A percentile compares a stretch with the other conserved stretches of the same genome.
Conservation (phyloP, 2,329 filamentous ascomycete genomes). For the Herpomyces periplanetae region DNA sequence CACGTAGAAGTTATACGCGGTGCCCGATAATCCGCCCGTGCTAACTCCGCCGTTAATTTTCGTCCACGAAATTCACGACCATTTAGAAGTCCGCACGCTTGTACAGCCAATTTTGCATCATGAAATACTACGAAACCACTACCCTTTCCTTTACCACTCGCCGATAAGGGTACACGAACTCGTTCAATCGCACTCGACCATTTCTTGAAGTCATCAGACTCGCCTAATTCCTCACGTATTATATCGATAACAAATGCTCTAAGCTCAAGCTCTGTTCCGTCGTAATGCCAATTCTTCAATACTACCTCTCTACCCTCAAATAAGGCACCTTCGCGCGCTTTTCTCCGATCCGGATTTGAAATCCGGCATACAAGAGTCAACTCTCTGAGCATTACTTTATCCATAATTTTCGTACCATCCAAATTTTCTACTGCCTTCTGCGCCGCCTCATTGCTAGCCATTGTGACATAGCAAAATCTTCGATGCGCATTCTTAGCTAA, state of each 20-base stretch:
- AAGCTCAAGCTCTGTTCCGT: slow-evolving; percentile 23
- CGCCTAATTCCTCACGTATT: too few species aligned
- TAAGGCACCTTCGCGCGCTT: slow-evolving; percentile 34
- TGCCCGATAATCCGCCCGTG: too few species aligned
- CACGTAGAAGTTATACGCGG: too few species aligned
- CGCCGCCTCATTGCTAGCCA: slow-evolving; percentile 24
- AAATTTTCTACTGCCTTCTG: slow-evolving; percentile 24
- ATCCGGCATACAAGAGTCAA: slow-evolving; percentile 36
- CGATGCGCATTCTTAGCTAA: slow-evolving; percentile 57
- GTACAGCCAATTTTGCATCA: too few species aligned
- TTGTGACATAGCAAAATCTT: slow-evolving; percentile 87
- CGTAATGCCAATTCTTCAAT: slow-evolving; percentile 23
- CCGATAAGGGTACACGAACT: slow-evolving; percentile 26
- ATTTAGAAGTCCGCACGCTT: too few species aligned
- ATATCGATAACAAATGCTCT: slow-evolving; percentile 25
- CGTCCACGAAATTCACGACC: too few species aligned
- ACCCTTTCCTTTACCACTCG: slow-evolving; percentile 28
- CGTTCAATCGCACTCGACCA: slow-evolving; percentile 15
- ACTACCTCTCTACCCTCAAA: slow-evolving; percentile 65
- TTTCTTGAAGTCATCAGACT: too few species aligned
- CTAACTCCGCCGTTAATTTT: too few species aligned
- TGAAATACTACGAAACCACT: slow-evolving; percentile 50
- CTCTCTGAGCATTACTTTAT: too few species aligned
- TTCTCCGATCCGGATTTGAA: slow-evolving; percentile 40
- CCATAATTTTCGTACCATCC: slow-evolving; percentile 26